Base-by-base conservation (phyloP, 2,329 filamentous ascomycete species). In the Dactylellina cionopaga region DNA sequence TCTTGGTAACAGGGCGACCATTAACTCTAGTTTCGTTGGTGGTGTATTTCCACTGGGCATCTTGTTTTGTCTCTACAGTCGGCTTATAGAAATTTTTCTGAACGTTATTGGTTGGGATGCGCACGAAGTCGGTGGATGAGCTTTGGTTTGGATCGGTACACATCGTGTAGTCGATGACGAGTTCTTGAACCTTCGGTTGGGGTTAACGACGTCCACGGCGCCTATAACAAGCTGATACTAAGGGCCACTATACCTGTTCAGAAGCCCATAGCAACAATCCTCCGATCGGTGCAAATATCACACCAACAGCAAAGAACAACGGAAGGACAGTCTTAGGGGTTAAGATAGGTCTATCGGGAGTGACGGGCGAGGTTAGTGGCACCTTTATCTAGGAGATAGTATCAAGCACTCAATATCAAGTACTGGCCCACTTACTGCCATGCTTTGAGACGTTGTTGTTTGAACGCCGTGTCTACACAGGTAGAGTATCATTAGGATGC, bases 361-460 rank as follows among this genome's bases (percentile, higher is more conserved):
- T n/a, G 33, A 51, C 51, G 60, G 51, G 9, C 29, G 31, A 31
- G 41, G 46, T 29, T 33, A 43, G 54, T 22, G 24, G 33, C 22
- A 33, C 47, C 17, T n/a, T 33, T 41, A n/a, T n/a, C n/a, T n/a
- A n/a, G n/a, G n/a, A n/a, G n/a, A n/a, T n/a, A n/a, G n/a, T n/a
- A n/a, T n/a, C n/a, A n/a, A n/a, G n/a, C n/a, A n/a, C n/a, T n/a
- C n/a, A n/a, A n/a, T n/a, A n/a, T n/a, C n/a, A n/a, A n/a, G n/a
- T n/a, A n/a, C n/a, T n/a, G n/a, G n/a, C n/a, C 46, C 41, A 87
- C 92, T 82, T 85, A 96, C 90, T 99, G 95, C 95, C 95, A 99
- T 83, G 95, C 95, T 83, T 98, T 97, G 81, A 99, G 83, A 80
- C 95, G 89, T 82, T 99, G 95, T 80, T 99, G 95, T 78, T 95